Conservation (phyloP, 768 basidiomycete genomes). For the Termitomyces titanicus region DNA sequence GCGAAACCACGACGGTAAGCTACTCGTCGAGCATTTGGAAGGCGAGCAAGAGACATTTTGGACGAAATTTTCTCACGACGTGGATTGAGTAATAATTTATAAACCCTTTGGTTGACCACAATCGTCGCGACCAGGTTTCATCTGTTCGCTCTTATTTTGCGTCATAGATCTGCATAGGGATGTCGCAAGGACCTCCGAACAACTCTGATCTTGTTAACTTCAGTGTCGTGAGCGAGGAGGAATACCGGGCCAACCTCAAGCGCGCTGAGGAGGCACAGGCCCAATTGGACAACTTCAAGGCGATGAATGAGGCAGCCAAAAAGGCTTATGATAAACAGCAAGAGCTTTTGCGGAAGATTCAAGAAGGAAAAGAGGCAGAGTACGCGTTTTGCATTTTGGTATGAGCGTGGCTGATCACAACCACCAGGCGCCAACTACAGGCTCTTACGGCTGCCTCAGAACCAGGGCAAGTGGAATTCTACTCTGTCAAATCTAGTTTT, state of each 20-base stretch:
- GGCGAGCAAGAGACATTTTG: conserved; percentile 21
- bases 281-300: conserved; percentile 24
- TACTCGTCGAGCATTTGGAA: conserved; percentile 11
- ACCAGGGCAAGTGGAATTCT: not conserved
- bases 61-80: conserved; percentile 12
- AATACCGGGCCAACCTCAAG: conserved; percentile 25
- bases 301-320: conserved; percentile 38
- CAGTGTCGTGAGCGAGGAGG: conserved; percentile 21
- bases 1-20: conserved; percentile 39
- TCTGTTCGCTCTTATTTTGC: not conserved
- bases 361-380: conserved; percentile 17
- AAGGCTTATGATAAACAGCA: conserved; percentile 22
- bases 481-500: not conserved
- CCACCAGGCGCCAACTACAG: conserved; percentile 10
- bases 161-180: too few relatives aligned
- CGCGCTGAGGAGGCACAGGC: conserved; percentile 30
- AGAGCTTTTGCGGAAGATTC: conserved; percentile 12
- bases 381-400: conserved; percentile 6
- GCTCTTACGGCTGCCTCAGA: conserved; percentile 2
- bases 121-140: not conserved
- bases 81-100: not conserved
- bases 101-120: too few relatives aligned
- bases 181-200: conserved; percentile 17
- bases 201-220: not conserved
- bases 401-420: conserved; percentile 1